Evolutionary conservation across 805 yeast species (phyloP).

Genomic region (Naumovozyma dairenensis): DNA sequence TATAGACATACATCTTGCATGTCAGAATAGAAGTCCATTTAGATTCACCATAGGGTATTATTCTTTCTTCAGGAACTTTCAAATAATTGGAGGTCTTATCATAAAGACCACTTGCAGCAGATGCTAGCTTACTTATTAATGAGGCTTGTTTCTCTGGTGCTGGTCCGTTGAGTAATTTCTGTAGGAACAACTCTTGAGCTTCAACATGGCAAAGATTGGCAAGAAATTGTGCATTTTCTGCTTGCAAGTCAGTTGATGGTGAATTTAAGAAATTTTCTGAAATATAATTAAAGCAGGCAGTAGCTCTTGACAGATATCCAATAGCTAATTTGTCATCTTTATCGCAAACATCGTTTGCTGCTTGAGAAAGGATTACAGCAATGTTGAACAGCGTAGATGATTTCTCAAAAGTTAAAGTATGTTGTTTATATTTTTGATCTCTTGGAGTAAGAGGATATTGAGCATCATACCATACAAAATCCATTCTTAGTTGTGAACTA

Average conservation of each 20-base stretch:
- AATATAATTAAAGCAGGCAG: conserved; percentile 65
- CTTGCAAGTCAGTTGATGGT: conserved; percentile 68
- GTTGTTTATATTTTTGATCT: conserved; percentile 46
- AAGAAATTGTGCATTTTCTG: conserved; percentile 57
- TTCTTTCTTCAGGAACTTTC: conserved; percentile 28
- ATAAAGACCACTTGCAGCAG: conserved; percentile 48
- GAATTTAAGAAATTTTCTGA: conserved; percentile 81
- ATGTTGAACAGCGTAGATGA: conserved; percentile 75
- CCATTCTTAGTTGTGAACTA: conserved; percentile 42
- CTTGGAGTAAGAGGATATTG: conserved; percentile 33
- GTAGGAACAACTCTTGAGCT: conserved; percentile 74
- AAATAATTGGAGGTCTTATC: conserved; percentile 41
- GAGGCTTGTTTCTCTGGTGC: conserved; percentile 46
- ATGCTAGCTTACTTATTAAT: conserved; percentile 66
- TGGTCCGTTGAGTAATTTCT: conserved; percentile 41
- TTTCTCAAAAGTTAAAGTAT: conserved; percentile 80
- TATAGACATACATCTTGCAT: conserved; percentile 46
- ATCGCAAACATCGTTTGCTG: conserved; percentile 34
- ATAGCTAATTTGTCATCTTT: conserved; percentile 50
- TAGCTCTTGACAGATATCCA: conserved; percentile 58
- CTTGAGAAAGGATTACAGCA: conserved; percentile 49
- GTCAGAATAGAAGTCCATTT: conserved; percentile 45
- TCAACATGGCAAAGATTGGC: conserved; percentile 67
- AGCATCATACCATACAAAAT: conserved; percentile 77
- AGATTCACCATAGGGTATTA: conserved; percentile 31